A percentile compares a stretch with the other conserved stretches of the same genome.
Conservation (phyloP, 495 filamentous ascomycete genomes). For the Gamarada debralockiae region DNA sequence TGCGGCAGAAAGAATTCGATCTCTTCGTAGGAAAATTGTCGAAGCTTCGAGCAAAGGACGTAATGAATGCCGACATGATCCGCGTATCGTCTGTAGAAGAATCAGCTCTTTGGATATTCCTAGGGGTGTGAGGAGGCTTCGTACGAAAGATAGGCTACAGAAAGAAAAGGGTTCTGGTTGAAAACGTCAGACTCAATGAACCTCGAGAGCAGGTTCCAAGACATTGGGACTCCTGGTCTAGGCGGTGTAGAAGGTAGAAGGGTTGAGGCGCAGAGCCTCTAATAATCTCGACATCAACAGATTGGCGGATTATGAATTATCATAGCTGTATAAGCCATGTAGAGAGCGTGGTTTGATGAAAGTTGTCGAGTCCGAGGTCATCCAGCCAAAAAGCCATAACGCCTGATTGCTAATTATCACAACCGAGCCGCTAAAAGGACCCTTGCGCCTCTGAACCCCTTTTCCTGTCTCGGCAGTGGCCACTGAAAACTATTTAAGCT, state of each 20-base stretch:
- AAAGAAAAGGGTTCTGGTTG: conserved; percentile 75
- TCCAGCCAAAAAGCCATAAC: too few relatives aligned
- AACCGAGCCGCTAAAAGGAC: too few relatives aligned
- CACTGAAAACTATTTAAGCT: too few relatives aligned
- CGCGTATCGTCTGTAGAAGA: conserved; percentile 62
- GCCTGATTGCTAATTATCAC: too few relatives aligned
- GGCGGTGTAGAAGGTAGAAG: conserved; percentile 2
- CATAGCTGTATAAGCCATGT: conserved; percentile 16
- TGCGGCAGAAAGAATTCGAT: conserved; percentile 83
- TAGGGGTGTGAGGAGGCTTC: conserved; percentile 24
- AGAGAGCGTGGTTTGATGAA: not conserved
- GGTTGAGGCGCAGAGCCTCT: conserved; percentile 23
- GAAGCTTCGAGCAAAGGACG: conserved; percentile 73
- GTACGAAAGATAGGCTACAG: conserved; percentile 75
- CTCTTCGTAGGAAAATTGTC: conserved; percentile 76
- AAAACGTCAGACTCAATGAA: conserved; percentile 82
- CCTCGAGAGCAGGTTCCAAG: conserved; percentile 65
- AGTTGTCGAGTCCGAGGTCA: not conserved
- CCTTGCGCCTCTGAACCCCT: too few relatives aligned
- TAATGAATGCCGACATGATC: conserved; percentile 80
- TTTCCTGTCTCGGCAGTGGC: too few relatives aligned
- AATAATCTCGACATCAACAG: conserved; percentile 26
- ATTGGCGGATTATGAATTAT: not conserved
- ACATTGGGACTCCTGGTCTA: conserved; percentile 23
- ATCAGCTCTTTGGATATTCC: conserved; percentile 3